Conservation (phyloP, 2,329 filamentous ascomycete species). For the Hypomyces perniciosus region DNA sequence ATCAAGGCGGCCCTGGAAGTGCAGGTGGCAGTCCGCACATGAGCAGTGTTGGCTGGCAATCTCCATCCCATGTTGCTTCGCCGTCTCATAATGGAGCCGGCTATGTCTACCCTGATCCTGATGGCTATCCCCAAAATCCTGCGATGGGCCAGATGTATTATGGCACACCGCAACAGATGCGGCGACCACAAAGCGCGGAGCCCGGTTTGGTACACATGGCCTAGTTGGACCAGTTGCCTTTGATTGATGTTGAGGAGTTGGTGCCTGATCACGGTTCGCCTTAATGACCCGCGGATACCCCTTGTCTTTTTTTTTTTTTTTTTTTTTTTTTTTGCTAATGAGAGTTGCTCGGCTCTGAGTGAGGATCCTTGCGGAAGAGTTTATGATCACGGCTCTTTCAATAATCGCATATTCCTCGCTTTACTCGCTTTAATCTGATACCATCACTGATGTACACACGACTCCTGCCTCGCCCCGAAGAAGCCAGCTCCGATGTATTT, state of each 20-base stretch:
- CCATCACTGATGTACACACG: neutral
- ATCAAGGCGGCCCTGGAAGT: constrained; percentile 60
- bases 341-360: neutral
- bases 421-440: no score
- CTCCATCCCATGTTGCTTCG: constrained; percentile 68
- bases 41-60: constrained; percentile 75
- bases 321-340: constrained; percentile 1
- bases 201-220: constrained; percentile 43
- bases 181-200: constrained; percentile 70
- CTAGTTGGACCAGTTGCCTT: constrained; percentile 21
- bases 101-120: constrained; percentile 80
- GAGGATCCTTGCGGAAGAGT: neutral
- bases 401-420: no score
- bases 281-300: constrained; percentile 17
- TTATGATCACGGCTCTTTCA: neutral
- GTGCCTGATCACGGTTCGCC: neutral
- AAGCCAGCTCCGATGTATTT: constrained; percentile 1
- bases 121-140: constrained; percentile 54
- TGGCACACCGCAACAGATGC: constrained; percentile 55
- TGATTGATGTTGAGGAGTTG: neutral
- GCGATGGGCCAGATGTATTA: constrained; percentile 69
- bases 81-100: constrained; percentile 61
- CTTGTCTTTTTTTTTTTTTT: constrained; percentile 13
- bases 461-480: neutral
- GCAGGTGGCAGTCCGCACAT: constrained; percentile 84